A percentile compares a stretch with the other conserved stretches of the same genome.
phyloP scores from a whole-genome alignment of 805 yeast species.

The Zygosaccharomyces bisporus region DNA sequence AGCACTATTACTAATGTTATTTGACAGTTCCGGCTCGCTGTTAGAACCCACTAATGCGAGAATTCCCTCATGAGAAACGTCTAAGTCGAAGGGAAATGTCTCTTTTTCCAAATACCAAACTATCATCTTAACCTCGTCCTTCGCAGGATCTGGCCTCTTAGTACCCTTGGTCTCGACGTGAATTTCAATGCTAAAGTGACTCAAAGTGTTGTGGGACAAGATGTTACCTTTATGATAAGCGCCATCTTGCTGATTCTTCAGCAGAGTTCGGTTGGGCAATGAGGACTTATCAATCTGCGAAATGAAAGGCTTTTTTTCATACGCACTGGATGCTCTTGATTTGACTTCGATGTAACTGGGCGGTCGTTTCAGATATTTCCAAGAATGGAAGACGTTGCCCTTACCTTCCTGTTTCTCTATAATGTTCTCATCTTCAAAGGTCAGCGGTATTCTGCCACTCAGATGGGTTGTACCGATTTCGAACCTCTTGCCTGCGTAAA shows the following conservation, averaged over 20 bases:
- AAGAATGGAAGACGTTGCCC: conserved; percentile 19
- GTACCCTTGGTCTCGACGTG: conserved; percentile 55
- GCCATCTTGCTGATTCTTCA: conserved; percentile 20
- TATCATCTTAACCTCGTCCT: conserved; percentile 56
- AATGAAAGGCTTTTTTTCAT: conserved; percentile 18
- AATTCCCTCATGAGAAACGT: conserved; percentile 40
- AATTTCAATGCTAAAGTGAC: conserved; percentile 63
- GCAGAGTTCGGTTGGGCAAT: conserved; percentile 30
- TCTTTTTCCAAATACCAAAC: conserved; percentile 60
- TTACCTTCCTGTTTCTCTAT: conserved; percentile 6
- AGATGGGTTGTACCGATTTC: conserved; percentile 42
- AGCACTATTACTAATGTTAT: conserved; percentile 17
- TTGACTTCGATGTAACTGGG: conserved; percentile 45
- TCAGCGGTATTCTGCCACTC: conserved; percentile 32
- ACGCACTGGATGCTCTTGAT: conserved; percentile 10
- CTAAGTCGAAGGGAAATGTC: conserved; percentile 34
- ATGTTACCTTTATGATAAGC: conserved; percentile 34
- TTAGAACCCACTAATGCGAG: conserved; percentile 22
- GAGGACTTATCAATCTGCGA: conserved; percentile 56
- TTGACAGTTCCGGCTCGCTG: conserved; percentile 5
- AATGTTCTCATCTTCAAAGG: conserved; percentile 21
- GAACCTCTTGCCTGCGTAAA: conserved; percentile 65
- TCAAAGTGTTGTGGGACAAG: conserved; percentile 45
- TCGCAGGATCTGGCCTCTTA: conserved; percentile 58
- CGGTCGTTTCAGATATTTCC: conserved; percentile 48